Evolutionary conservation across 1,284 basidiomycete genomes (phyloP), one percentile per base, ranked within the genome.

Genomic region (Irpex sp.): DNA sequence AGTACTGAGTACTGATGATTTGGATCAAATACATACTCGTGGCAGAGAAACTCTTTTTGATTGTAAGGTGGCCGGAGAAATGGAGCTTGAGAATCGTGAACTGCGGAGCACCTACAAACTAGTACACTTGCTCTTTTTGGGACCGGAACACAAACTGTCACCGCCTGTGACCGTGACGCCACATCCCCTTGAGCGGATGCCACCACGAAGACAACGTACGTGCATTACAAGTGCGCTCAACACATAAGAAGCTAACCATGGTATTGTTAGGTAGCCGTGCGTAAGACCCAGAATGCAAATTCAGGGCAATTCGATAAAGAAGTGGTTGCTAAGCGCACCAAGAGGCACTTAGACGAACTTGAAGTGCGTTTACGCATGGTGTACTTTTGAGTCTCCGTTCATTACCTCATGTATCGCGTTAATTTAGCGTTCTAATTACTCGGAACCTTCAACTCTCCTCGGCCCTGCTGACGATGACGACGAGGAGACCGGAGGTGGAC

Each of bases 261-360:
- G 8, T 44, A 6, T 8, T 56, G 38, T 34, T 44, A 36, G 31
- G 49, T 74, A 76, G 76, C 81, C n/a, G 60, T 66, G 4, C 75
- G 81, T 38, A 81, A 83, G 67, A 77, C 76, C 6, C 75, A 77
- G 59, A 66, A 69, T 38, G 62, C 72, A n/a, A 66, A 66, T 34
- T 65, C 71, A 21, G 62, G 66, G 8, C 67, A 68, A 6, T 65
- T 89, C 26, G 79, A 87, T 15, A 79, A 85, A 1, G 89, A 92
- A 62, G 75, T 89, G 51, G 80, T 93, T 61, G 85, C 87, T 8
- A 92, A 89, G 72, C 84, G 92, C 64, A 89, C 84, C 17, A 88
- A 84, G 75, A 78, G 86, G 57, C 91, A 89, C 73, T 82, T 94
- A 15, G 90, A 91, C 66, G 92, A 94, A 72, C 86, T 94, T 57